Base-by-base conservation (phyloP, 2,329 filamentous ascomycete species). In the Scopulariopsis brevicaulis region DNA sequence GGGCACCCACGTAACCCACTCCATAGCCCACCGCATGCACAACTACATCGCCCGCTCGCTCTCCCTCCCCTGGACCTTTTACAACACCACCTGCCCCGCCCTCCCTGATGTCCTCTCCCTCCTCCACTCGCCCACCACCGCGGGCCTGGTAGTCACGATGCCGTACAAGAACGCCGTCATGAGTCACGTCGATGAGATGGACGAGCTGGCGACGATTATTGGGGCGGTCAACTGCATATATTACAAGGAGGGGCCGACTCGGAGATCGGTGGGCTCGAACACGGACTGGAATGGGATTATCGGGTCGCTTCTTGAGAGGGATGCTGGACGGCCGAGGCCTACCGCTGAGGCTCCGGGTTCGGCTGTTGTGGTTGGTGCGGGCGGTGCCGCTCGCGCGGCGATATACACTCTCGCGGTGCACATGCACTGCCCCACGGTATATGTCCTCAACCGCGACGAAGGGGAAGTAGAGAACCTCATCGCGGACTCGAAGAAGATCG, bases 271-370 rank as follows among this genome's bases (percentile, higher is more conserved):
- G 8, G 74, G 72, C 2, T 71, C 70, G 7, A 76, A 76, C 59
- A 76, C 73, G 1, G 73, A 76, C 60, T 75, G 73, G 73, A 60
- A 67, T 1, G 73, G 74, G 1, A 69, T 76, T 56, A 66, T 67
- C 46, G 69, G 66, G 4, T 74, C 69, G 58, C 61, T 74, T 14
- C 59, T 65, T 53, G 8, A 43, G 43, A 25, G 35, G 35, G 10
- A 60, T 58, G 28, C 59, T 15, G 32, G 32, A 3, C 32, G 34
- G 15, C 32, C 32, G 18, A 37, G 53, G 34, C 55, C 55, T 25
- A 43, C 5, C 11, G 24, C 58, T 58, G 52, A 34, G 28, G 58
- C 60, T 34, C 61, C 61, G 53, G 59, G 62, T 34, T 60, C 66
- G 3, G 70, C 68, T 1, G 56, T 76, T 37, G 67, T 76, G 11